Conservation (phyloP, 345 rosid genomes). For the Noccaea caerulescens region DNA sequence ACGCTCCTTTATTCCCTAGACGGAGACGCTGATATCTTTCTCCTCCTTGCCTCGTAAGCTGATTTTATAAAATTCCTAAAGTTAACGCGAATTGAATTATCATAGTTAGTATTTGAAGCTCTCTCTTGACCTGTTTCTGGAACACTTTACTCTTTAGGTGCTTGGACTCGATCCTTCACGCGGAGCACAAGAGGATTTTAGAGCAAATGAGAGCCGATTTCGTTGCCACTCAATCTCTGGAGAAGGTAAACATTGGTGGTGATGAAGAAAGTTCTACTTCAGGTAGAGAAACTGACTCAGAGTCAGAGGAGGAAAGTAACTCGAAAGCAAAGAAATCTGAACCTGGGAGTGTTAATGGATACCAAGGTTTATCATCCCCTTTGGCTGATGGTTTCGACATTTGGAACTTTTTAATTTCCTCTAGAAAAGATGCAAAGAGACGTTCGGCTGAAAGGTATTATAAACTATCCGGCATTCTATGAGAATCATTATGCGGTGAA, state of each 20-base stretch:
- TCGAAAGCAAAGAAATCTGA: slow-evolving; percentile 30
- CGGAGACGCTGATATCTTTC: slow-evolving; percentile 59
- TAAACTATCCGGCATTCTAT: not conserved
- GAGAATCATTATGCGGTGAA: not conserved
- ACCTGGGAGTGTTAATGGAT: slow-evolving; percentile 32
- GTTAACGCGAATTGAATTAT: not conserved
- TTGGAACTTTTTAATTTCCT: slow-evolving; percentile 56
- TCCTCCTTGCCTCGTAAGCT: slow-evolving; percentile 72
- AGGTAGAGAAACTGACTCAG: slow-evolving; percentile 25
- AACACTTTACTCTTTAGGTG: slow-evolving; percentile 51
- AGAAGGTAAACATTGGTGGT: slow-evolving; percentile 35
- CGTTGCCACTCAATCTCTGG: slow-evolving; percentile 49
- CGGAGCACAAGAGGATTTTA: slow-evolving; percentile 76
- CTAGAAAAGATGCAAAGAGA: slow-evolving; percentile 45
- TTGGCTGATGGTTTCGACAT: slow-evolving; percentile 54
- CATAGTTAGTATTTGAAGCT: not conserved
- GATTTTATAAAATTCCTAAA: not conserved
- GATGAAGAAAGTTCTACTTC: slow-evolving; percentile 34
- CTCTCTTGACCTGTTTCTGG: slow-evolving; percentile 15
- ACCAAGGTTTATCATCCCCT: slow-evolving; percentile 43
- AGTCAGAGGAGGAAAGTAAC: slow-evolving; percentile 16
- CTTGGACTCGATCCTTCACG: slow-evolving; percentile 87
- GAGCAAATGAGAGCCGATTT: slow-evolving; percentile 84
- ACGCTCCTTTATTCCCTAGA: slow-evolving; percentile 57
- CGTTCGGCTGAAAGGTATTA: slow-evolving; percentile 47